Evolutionary conservation across 306 rosid genomes (phyloP).

Genomic region (Dicorynia guianensis): DNA sequence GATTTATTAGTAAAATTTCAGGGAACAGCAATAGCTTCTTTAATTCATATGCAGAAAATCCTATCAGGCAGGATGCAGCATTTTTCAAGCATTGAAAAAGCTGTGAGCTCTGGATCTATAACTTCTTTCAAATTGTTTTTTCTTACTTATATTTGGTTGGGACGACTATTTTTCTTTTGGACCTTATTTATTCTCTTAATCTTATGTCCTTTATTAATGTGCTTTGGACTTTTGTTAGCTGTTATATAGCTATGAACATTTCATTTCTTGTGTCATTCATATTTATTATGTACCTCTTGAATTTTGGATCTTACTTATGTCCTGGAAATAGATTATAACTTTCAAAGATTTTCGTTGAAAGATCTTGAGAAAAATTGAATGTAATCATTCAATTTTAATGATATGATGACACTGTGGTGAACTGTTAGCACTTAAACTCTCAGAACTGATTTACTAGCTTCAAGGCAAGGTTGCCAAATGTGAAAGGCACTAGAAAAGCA

Average conservation of each 20-base stretch:
- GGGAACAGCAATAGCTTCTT: constrained; percentile 98
- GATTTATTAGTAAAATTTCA: constrained; percentile 50
- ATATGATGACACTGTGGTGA: too few relatives aligned
- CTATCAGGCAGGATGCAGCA: constrained; percentile 84
- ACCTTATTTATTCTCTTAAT: constrained; percentile 34
- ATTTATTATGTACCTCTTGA: constrained; percentile 34
- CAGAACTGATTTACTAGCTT: too few relatives aligned
- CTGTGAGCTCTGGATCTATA: constrained; percentile 53
- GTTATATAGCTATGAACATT: background rate
- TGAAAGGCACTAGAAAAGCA: too few relatives aligned
- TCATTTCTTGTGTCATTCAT: constrained; percentile 26
- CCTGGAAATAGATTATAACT: constrained; percentile 21
- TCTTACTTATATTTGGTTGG: constrained; percentile 13
- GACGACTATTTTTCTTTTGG: constrained; percentile 19
- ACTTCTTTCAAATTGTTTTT: constrained; percentile 27
- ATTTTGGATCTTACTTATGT: constrained; percentile 17
- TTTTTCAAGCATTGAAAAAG: constrained; percentile 90
- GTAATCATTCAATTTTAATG: too few relatives aligned
- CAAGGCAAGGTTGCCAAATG: too few relatives aligned
- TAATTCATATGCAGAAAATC: constrained; percentile 95
- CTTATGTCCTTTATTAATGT: background rate
- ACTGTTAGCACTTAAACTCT: too few relatives aligned
- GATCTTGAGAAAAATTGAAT: background rate
- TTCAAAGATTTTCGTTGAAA: background rate
- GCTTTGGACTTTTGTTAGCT: constrained; percentile 5